These are phyloP conservation scores for Penicillium robsamsonii DNA, from an alignment of 495 filamentous ascomycete species.

Conservation along the genomic window DNA sequence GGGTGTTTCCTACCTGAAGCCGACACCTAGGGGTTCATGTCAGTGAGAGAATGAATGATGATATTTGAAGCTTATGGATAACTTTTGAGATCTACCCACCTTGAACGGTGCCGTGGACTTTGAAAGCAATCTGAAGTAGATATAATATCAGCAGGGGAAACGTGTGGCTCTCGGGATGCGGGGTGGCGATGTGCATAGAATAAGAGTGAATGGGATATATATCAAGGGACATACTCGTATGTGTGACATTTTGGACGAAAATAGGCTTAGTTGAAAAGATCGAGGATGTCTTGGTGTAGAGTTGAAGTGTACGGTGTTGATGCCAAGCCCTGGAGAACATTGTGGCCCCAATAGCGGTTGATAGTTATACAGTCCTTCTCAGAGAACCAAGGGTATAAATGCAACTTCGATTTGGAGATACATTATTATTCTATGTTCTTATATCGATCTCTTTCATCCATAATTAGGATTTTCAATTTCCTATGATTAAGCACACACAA, in stretches of 20 bases:
- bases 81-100: constrained; percentile 27
- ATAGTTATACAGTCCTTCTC: neutral
- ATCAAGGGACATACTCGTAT: constrained; percentile 14
- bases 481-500: neutral
- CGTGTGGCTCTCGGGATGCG: too few relatives aligned
- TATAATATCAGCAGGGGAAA: constrained; percentile 1
- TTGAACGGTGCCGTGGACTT: constrained; percentile 53
- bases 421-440: neutral
- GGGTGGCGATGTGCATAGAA: neutral
- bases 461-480: too few relatives aligned
- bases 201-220: neutral
- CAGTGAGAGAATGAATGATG: constrained; percentile 2
- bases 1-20: constrained; percentile 57
- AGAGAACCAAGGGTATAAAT: neutral
- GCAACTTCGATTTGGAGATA: neutral
- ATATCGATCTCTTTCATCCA: too few relatives aligned
- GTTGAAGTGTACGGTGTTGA: neutral
- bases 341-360: neutral
- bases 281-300: neutral
- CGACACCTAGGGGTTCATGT: constrained; percentile 54
- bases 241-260: constrained; percentile 16
- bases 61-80: neutral
- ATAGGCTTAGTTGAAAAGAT: neutral
- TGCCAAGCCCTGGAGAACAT: neutral
- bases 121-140: constrained; percentile 46